Base-by-base conservation (phyloP, 257 asterid species). In the Buddleja alternifolia region DNA sequence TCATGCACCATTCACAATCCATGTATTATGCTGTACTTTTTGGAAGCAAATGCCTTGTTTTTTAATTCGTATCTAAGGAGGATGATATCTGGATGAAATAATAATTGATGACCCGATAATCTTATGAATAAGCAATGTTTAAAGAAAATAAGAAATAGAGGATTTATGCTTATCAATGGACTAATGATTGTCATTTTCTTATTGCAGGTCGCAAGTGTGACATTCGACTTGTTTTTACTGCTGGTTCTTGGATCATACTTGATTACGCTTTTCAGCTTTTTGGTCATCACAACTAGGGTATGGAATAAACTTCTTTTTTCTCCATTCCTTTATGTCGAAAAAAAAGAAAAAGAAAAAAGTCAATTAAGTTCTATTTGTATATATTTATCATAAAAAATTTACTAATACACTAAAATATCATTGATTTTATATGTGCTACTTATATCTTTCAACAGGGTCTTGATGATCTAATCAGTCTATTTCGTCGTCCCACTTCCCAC, bases 401-500 rank as follows among this genome's bases (percentile, higher is more conserved):
- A 1, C 23, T 24, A 7, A 10, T 24, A 19, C 39, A 39, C 34
- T 29, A 1, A 29, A 29, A 29, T 29, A 29, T 29, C 34, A n/a
- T 29, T 29, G 34, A 5, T 1, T 29, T 5, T 5, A 29, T 29
- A 5, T 29, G 34, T 29, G 34, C 34, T 29, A 29, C 2, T 51
- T 61, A 19, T 66, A 69, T 66, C 59, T 64, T 34, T 70, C 48
- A 40, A 70, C 96, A 92, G 98, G 98, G 97, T 56, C 87, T 92
- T 45, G 98, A 92, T 57, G 97, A 92, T 81, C 88, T 92, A 34
- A 92, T 92, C 82, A 85, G 88, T 65, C 76, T 92, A 61, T 90
- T 92, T 79, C 97, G 98, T 46, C 97, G 97, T 0, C 98, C 97
- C 61, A 80, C 96, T 47, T 88, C 95, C 21, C 95, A 95, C 39